Percentiles rank a stretch among this genome's conserved stretches.
Conservation (phyloP, 1,284 basidiomycete genomes). For the Tylopilus orsonianus region DNA sequence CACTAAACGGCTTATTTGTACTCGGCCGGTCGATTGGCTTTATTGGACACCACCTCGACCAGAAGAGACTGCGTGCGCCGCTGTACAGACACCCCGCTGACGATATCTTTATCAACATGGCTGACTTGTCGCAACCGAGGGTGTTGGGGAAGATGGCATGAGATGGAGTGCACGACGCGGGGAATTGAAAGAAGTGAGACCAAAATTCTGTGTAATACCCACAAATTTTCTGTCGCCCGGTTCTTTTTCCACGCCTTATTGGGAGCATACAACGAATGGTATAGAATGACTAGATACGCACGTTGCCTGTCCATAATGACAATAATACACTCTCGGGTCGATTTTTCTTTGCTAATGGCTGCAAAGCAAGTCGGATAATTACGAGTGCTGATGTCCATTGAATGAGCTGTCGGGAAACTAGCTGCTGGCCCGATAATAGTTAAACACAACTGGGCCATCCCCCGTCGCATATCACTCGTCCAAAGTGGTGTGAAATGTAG, state of each 20-base stretch:
- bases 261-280: background rate
- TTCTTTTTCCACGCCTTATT: background rate
- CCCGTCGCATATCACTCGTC: too few relatives aligned
- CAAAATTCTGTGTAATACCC: slow-evolving; percentile 24
- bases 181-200: slow-evolving; percentile 4
- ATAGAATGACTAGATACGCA: background rate
- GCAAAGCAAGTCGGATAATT: too few relatives aligned
- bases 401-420: too few relatives aligned
- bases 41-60: slow-evolving; percentile 93
- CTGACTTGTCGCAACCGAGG: slow-evolving; percentile 74
- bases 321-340: background rate
- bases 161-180: background rate
- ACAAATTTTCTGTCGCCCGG: slow-evolving; percentile 16
- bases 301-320: slow-evolving; percentile 1
- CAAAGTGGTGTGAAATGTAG: too few relatives aligned
- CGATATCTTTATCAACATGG: slow-evolving; percentile 87
- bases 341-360: background rate
- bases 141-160: slow-evolving; percentile 62
- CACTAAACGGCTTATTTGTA: slow-evolving; percentile 95
- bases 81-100: slow-evolving; percentile 91
- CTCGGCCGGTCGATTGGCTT: slow-evolving; percentile 97
- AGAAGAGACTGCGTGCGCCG: slow-evolving; percentile 90
- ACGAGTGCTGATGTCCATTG: too few relatives aligned
- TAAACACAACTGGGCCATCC: too few relatives aligned
- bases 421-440: too few relatives aligned